Evolutionary conservation across 2,329 filamentous ascomycete species (phyloP), one percentile per base, ranked within the genome.

Genomic region (Xylaria sp.): DNA sequence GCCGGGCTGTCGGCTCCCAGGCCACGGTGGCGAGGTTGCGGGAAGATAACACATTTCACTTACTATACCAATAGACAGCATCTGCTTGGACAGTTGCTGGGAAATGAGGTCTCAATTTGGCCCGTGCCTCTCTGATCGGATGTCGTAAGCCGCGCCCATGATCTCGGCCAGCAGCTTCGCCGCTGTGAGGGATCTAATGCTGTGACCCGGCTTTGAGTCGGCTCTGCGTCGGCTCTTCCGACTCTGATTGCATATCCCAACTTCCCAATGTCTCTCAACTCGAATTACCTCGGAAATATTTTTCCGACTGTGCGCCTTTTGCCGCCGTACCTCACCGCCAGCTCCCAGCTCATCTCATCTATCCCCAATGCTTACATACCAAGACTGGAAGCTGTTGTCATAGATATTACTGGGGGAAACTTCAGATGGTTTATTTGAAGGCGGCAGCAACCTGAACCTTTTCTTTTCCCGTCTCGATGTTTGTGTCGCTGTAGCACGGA

Each of bases 161-260:
- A 59, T 64, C 47, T 61, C 64, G 64, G 64, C 42, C 58, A 55
- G 60, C 17, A 36, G 19, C 60, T 24, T 47, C 32, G 45, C 34
- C 34, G 45, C 60, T 59, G 60, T 57, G 32, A 45, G 60, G 27
- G 51, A 42, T 57, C 14, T 53, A 36, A 61, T 68, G 61, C 21
- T 53, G 65, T 57, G 42, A 58, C 45, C 65, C 54, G 59, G 54
- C 17, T 12, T 14, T 36, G 30, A 21, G 39, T 65, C 61, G 53
- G 45, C 27, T 56, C 36, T 14, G 30, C 30, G 39, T 65, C 61
- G 53, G 45, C 27, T 56, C 36, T 14, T 36, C 53, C 48, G 54
- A 50, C 32, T 48, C 30, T 61, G 47, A 58, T 58, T 34, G 30
- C 57, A 64, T 51, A n/a, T 57, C 27, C 42, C 54, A 61, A 19